Base-by-base conservation (phyloP, 73 alveolate species). In the Paramecium tetraurelia region DNA sequence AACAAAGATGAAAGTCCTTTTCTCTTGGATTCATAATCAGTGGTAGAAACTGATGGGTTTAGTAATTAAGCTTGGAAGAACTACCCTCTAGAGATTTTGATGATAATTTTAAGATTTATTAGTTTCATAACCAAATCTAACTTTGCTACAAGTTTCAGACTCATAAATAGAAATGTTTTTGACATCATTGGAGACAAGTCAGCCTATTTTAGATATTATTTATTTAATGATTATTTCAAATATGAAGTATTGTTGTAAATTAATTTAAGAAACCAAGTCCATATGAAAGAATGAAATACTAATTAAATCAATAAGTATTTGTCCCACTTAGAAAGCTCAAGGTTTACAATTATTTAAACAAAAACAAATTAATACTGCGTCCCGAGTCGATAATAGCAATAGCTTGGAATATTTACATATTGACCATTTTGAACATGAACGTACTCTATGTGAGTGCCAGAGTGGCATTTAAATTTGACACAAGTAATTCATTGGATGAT, bases 61-160 rank as follows among this genome's bases (percentile, higher is more conserved):
- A 80, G 76, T 48, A 80, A 80, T 80, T 20, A 80, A 7, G 75
- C 57, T 80, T 80, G 90, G 90, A 80, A 35, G 29, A 43, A 41
- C 7, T 24, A 46, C 12, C 75, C 90, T 8, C 31, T 80, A 24
- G 90, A 80, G 48, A 80, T 80, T 80, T 22, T 41, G 71, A 80
- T 80, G 90, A 80, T 80, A 80, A 48, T 80, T 14, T 80, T 80
- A 43, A 80, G 90, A 43, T 80, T 80, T 48, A 80, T 80, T 14
- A 80, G 90, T 46, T 80, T 80, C 22, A 80, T 80, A 6, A 80
- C 90, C 0, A 80, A 80, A 80, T 40, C 90, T 8, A 80, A 80
- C 57, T 80, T 80, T 35, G 90, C 90, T 24, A 80, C 90, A 3
- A 80, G 90, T 22, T 80, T 80, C 27, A 80, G 90, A 80, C 24